Evolutionary conservation across 164 flowering plant species (phyloP).

Genomic region (Stephania japonica): DNA sequence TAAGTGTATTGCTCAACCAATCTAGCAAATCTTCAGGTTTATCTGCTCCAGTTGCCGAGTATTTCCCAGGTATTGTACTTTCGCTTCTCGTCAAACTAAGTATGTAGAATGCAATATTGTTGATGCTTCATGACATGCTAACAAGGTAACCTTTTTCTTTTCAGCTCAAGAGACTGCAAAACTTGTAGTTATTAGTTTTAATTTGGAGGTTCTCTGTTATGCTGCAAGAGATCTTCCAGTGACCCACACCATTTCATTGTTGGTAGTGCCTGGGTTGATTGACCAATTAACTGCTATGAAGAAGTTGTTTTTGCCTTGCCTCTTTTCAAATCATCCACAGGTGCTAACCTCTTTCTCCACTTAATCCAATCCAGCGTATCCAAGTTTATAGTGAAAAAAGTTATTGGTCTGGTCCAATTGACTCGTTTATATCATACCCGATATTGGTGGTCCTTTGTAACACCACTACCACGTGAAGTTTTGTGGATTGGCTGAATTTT

Average conservation of each 20-base stretch:
- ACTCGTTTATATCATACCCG: not conserved
- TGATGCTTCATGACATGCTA: constrained; percentile 6
- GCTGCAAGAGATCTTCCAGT: constrained; percentile 54
- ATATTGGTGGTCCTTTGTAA: not conserved
- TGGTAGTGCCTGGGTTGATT: constrained; percentile 68
- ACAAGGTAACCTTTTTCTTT: constrained; percentile 11
- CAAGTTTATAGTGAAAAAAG: not conserved
- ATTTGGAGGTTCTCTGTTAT: constrained; percentile 72
- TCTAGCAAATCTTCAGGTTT: constrained; percentile 36
- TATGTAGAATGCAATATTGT: not conserved
- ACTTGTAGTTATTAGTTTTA: constrained; percentile 41
- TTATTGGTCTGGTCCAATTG: not conserved
- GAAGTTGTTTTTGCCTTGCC: constrained; percentile 40
- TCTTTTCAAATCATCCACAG: constrained; percentile 53
- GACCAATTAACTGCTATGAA: constrained; percentile 60
- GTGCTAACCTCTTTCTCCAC: constrained; percentile 21
- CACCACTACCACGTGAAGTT: not conserved
- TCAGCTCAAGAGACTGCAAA: constrained; percentile 60
- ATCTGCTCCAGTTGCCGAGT: constrained; percentile 64
- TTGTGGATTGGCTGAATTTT: not conserved
- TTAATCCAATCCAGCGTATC: not conserved
- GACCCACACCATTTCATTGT: constrained; percentile 50
- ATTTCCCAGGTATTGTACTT: constrained; percentile 58
- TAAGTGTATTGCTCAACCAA: constrained; percentile 46
- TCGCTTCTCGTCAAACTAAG: not conserved